phyloP scores from a whole-genome alignment of 1,139 yeast genomes.

The Tardiomyces blankii region DNA sequence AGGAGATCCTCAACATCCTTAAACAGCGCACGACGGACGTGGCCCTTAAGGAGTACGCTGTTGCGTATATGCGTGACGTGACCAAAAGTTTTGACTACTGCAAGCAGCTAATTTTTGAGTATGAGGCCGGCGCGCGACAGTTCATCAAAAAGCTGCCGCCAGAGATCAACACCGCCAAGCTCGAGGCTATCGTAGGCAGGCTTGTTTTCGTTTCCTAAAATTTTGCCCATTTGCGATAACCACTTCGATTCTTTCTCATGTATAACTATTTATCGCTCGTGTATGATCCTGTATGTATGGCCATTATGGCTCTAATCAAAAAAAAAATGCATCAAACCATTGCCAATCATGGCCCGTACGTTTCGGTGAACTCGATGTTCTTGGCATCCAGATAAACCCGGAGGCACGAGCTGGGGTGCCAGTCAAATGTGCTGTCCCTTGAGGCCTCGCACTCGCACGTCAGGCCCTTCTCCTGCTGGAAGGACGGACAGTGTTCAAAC shows the following conservation, averaged over 20 bases:
- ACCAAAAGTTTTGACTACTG: constrained; percentile 36
- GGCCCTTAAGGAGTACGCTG: constrained; percentile 37
- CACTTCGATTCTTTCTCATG: background rate
- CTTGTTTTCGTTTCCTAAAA: constrained; percentile 6
- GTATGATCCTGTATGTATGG: no score
- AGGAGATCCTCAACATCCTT: constrained; percentile 32
- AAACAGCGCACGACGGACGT: constrained; percentile 28
- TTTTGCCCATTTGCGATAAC: background rate
- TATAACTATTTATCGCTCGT: background rate
- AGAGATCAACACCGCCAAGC: constrained; percentile 6
- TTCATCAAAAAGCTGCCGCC: constrained; percentile 9
- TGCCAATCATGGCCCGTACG: constrained; percentile 1
- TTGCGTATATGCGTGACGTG: constrained; percentile 32
- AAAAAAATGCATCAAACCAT: no score
- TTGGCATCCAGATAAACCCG: constrained; percentile 8
- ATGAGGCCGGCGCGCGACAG: constrained; percentile 10
- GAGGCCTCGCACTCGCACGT: background rate
- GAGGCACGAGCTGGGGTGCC: background rate
- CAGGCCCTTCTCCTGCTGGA: no score
- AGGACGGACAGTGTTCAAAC: constrained; percentile 52
- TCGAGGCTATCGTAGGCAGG: constrained; percentile 9
- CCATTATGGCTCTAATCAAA: no score
- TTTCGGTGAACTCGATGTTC: constrained; percentile 4
- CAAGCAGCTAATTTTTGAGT: constrained; percentile 9
- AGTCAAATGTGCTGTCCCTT: background rate